Evolutionary conservation across 2,329 filamentous ascomycete species (phyloP), one percentile per base, ranked within the genome.

Genomic region (Lachnellula hyalina): DNA sequence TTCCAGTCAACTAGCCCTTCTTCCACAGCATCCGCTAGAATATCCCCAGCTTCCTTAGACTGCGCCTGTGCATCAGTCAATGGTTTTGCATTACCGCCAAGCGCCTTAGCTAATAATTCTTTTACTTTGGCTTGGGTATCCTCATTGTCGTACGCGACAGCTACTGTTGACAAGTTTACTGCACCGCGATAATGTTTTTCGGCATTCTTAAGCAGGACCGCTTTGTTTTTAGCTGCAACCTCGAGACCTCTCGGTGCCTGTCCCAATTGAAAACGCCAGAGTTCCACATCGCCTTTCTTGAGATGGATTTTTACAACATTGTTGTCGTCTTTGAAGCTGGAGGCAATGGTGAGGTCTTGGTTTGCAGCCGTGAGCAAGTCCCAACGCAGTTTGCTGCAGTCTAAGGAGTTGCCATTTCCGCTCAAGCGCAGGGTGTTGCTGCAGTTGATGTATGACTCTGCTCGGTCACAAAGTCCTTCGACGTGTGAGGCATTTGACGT

Each of bases 131-230:
- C 54, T 17, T 56, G 50, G 21, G 38, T 34, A 23, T 23, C 32
- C 42, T 38, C 40, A 12, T 19, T 32, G 49, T 51, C 40, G 64
- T 57, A 50, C 61, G 63, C 47, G 6, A 35, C 41, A 25, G 34
- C 35, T 19, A 23, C 41, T 7, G 47, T 47, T 34, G 53, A 32
- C 7, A 36, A 52, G 36, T 54, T 58, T 14, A 8, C 19, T 7
- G 78, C 80, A 40, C 81, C 80, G 19, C 77, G 75, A 61, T 82
- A 84, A 62, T 80, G 84, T 5, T 76, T 80, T 57, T 77, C 75
- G 1, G 81, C 79, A 60, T 84, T 84, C 52, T 75, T 75, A 38
- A 81, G 64, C 12, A 84, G 68, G 2, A 74, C 77, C 5, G 69
- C 61, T 4, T 68, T 71, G 62, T 79, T 77, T 47, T 74, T 73